These are phyloP conservation scores for Phylloporus scabripes DNA, from an alignment of 768 basidiomycete species.

Conservation along the genomic window DNA sequence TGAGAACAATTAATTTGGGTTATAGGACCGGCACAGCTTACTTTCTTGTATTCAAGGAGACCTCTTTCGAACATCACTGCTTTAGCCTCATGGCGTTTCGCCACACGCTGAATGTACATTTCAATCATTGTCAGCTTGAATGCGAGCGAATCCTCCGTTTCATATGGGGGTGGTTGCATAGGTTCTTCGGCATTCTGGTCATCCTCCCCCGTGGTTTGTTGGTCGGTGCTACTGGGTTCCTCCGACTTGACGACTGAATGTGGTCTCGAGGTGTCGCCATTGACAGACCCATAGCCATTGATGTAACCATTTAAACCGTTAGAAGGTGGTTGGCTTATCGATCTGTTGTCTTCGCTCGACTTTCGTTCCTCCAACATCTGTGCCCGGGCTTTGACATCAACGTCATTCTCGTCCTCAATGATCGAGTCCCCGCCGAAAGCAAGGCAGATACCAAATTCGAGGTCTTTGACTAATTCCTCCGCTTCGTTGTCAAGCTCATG, in stretches of 20 bases:
- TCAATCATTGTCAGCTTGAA: conserved; percentile 89
- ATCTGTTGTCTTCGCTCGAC: conserved; percentile 13
- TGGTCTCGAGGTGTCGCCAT: conserved; percentile 30
- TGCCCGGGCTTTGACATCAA: conserved; percentile 54
- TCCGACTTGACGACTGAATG: conserved; percentile 35
- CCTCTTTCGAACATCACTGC: conserved; percentile 89
- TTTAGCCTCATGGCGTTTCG: conserved; percentile 80
- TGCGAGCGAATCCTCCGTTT: conserved; percentile 74
- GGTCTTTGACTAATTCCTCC: conserved; percentile 89
- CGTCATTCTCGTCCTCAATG: conserved; percentile 71
- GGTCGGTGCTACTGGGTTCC: conserved; percentile 36
- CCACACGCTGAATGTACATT: conserved; percentile 85
- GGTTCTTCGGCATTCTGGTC: conserved; percentile 59
- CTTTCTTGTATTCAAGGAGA: conserved; percentile 92
- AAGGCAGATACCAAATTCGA: conserved; percentile 89
- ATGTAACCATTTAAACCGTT: conserved; percentile 24
- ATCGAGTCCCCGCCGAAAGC: conserved; percentile 82
- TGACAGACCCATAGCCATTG: conserved; percentile 35
- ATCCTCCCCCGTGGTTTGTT: conserved; percentile 43
- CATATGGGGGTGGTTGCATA: conserved; percentile 69
- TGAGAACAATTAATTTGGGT: neutral
- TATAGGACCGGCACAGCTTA: conserved; percentile 28
- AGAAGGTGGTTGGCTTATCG: conserved; percentile 20
- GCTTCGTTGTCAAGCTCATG: conserved; percentile 97
- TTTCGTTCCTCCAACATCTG: conserved; percentile 39